Percentiles rank a stretch among this genome's conserved stretches.
phyloP scores from a whole-genome alignment of 768 basidiomycete genomes.

The Pulveroboletus sp. region DNA sequence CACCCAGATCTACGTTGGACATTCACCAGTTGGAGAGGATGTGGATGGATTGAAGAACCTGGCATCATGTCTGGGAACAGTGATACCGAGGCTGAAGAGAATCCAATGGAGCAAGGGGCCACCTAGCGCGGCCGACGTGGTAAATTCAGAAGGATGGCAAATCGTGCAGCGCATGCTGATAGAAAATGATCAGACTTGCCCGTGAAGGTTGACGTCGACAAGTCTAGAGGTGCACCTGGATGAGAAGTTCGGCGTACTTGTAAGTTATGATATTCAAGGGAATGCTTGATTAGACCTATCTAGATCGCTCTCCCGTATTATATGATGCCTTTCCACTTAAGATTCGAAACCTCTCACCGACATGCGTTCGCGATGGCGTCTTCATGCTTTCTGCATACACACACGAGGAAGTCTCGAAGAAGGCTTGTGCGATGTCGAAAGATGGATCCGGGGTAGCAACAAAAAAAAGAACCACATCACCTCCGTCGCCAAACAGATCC shows the following conservation, averaged over 20 bases:
- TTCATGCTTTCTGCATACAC: too few species aligned
- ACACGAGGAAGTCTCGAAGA: too few species aligned
- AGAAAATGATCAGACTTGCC: too few species aligned
- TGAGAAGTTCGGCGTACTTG: not conserved
- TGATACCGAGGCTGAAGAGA: slow-evolving; percentile 9
- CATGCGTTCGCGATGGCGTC: too few species aligned
- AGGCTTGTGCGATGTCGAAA: too few species aligned
- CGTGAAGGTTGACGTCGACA: not conserved
- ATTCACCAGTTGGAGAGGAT: slow-evolving; percentile 9
- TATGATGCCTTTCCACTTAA: too few species aligned
- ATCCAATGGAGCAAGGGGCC: not conserved
- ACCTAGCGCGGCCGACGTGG: not conserved
- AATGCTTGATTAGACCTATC: not conserved
- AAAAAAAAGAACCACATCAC: too few species aligned
- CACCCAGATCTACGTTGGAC: slow-evolving; percentile 11
- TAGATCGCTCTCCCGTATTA: not conserved
- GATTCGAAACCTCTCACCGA: too few species aligned
- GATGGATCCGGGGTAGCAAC: too few species aligned
- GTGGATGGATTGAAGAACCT: not conserved
- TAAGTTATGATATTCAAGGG: too few species aligned
- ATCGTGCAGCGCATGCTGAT: not conserved
- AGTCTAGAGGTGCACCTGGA: not conserved
- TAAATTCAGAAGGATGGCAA: not conserved
- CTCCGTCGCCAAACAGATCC: too few species aligned
- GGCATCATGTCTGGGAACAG: slow-evolving; percentile 6